Percentiles rank a stretch among this genome's conserved stretches.
Evolutionary conservation across 768 basidiomycete genomes (phyloP).

Genomic region (Mycena haematopus): DNA sequence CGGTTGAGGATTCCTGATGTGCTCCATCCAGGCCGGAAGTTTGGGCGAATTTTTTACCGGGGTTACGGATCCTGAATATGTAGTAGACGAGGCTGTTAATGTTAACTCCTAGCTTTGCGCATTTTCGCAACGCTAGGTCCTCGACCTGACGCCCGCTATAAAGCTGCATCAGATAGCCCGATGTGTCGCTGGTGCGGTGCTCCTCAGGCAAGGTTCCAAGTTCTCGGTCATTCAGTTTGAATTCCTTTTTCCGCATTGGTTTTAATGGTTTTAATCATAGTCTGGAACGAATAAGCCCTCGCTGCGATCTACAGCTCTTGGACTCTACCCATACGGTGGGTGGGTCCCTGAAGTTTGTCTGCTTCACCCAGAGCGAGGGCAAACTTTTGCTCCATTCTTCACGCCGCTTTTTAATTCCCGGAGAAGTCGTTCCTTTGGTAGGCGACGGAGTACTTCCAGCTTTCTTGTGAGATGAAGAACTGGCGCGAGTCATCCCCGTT

Average conservation of each 20-base stretch:
- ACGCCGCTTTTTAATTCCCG: neutral
- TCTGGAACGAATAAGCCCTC: neutral
- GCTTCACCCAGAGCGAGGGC: neutral
- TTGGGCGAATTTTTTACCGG: too few species aligned
- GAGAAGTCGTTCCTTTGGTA: neutral
- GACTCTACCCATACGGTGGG: neutral
- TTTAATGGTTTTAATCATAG: neutral
- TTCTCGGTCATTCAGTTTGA: neutral
- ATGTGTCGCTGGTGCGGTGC: neutral
- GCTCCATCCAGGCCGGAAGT: conserved; percentile 5
- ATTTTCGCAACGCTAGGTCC: neutral
- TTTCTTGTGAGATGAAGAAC: conserved; percentile 5
- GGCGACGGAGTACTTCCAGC: neutral
- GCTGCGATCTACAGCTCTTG: neutral
- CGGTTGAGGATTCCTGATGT: conserved; percentile 3
- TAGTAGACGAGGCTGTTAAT: too few species aligned
- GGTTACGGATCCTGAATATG: too few species aligned
- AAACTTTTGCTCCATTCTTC: conserved; percentile 6
- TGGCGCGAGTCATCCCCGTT: conserved; percentile 1
- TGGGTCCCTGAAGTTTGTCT: neutral
- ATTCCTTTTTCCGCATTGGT: neutral
- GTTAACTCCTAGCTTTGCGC: neutral
- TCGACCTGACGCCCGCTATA: neutral
- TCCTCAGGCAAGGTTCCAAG: conserved; percentile 7
- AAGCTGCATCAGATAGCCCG: neutral